Base-by-base conservation (phyloP, 441 rosid genomes). In the California macrophylla region DNA sequence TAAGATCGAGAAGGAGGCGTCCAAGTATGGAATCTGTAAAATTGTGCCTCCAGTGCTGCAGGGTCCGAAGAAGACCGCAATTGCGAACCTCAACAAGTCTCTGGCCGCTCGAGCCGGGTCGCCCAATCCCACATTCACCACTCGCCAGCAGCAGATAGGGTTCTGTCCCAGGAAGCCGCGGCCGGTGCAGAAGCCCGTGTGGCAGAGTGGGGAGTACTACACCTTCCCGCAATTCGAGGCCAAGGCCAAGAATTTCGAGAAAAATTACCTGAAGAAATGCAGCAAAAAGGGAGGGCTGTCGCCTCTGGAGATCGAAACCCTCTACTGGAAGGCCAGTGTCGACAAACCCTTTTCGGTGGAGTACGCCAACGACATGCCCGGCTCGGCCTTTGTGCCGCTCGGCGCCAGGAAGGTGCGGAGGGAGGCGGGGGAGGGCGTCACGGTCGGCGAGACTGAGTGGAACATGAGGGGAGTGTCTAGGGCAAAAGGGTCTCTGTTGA, bases 101-200 rank as follows among this genome's bases (percentile, higher is more conserved):
- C 89, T 93, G 4, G 87, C 85, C 2, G 79, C 86, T 36, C 87
- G 96, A 16, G 81, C 85, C 30, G 84, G 66, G 18, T 45, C 52
- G 34, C 50, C 40, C 47, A 64, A 66, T 34, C 74, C 97, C 66
- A 90, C 99, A 85, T 94, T 92, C 84, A 87, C 97, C 61, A 94
- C 99, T 26, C 90, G 99, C 2, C 97, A 90, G 80, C 99, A 94
- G 83, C 97, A 94, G 94, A 90, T 94, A 88, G 99, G 98, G 20
- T 94, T 94, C 79, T 92, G 96, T 82, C 96, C 98, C 9, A 75
- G 98, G 61, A 92, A 84, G 74, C 90, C 89, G 23, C 83, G 97
- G 6, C 99, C 98, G 0, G 93, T 92, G 45, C 85, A 84, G 85
- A 90, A 86, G 67, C 88, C 97, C 0, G 97, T 94, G 50, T 94